phyloP scores from a whole-genome alignment of 129 eudicot genomes.

The Deinandra increscens region DNA sequence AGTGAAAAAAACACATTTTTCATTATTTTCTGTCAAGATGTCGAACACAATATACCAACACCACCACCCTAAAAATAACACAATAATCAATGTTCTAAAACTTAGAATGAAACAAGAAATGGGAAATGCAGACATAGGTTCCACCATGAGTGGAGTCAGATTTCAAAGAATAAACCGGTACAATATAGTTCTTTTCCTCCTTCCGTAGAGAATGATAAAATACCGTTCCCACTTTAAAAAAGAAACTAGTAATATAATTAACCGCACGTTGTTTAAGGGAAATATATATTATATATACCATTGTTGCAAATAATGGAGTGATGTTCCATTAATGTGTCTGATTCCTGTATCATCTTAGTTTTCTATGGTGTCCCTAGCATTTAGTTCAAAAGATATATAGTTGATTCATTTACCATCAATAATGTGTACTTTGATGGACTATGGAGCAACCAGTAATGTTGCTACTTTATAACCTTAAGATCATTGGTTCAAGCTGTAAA shows the following conservation, averaged over 20 bases:
- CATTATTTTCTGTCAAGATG: too few species aligned
- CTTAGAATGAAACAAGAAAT: background rate
- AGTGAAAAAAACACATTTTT: too few species aligned
- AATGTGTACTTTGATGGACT: too few species aligned
- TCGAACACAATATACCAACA: too few species aligned
- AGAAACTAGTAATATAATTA: too few species aligned
- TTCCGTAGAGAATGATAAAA: background rate
- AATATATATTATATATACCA: too few species aligned
- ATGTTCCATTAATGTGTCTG: constrained; percentile 3
- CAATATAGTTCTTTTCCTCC: background rate
- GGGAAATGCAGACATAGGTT: background rate
- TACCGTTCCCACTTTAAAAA: background rate
- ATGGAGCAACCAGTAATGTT: too few species aligned
- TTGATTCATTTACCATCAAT: background rate
- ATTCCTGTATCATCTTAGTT: background rate
- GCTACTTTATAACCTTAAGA: too few species aligned
- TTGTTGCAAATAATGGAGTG: background rate
- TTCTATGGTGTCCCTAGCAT: background rate
- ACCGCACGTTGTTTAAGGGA: too few species aligned
- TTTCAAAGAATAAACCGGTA: constrained; percentile 6
- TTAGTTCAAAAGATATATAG: background rate
- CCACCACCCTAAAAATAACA: too few species aligned
- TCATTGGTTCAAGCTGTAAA: too few species aligned
- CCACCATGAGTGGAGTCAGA: constrained; percentile 15
- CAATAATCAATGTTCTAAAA: background rate